phyloP scores from a whole-genome alignment of 2,329 filamentous ascomycete species.

The Colletotrichum horii region DNA sequence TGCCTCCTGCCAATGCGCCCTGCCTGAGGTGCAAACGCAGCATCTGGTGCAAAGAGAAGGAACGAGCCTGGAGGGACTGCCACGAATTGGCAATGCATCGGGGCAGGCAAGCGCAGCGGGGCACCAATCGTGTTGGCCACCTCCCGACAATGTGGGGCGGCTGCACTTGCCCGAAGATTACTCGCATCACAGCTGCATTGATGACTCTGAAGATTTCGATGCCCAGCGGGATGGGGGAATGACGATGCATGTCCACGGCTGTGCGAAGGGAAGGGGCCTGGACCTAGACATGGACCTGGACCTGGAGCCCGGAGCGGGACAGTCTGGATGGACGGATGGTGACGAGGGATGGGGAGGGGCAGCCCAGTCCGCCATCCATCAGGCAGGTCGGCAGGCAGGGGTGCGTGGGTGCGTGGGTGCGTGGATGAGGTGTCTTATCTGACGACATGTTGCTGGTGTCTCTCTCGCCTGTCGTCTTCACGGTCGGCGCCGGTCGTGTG shows the following conservation, averaged over 20 bases:
- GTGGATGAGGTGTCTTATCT: background rate
- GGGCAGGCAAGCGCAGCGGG: background rate
- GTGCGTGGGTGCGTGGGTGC: background rate
- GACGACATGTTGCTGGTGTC: background rate
- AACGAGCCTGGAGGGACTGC: background rate
- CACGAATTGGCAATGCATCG: background rate
- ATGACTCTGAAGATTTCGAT: background rate
- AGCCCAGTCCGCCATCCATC: background rate
- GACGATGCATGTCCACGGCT: background rate
- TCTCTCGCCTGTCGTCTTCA: background rate
- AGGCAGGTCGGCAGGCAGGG: background rate
- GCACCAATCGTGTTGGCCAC: background rate
- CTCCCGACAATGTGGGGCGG: background rate
- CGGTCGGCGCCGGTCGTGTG: background rate
- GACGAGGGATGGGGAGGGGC: background rate
- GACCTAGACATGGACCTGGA: background rate
- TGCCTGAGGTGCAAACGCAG: background rate
- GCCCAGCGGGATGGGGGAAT: background rate
- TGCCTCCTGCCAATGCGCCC: background rate
- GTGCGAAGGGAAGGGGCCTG: background rate
- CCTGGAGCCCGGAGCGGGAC: background rate
- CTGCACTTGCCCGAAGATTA: conserved; percentile 7
- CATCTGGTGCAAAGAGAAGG: background rate
- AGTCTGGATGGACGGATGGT: background rate
- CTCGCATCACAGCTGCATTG: conserved; percentile 7